Base-by-base conservation (phyloP, 2,329 filamentous ascomycete species). In the Tolypocladium endophyticum region DNA sequence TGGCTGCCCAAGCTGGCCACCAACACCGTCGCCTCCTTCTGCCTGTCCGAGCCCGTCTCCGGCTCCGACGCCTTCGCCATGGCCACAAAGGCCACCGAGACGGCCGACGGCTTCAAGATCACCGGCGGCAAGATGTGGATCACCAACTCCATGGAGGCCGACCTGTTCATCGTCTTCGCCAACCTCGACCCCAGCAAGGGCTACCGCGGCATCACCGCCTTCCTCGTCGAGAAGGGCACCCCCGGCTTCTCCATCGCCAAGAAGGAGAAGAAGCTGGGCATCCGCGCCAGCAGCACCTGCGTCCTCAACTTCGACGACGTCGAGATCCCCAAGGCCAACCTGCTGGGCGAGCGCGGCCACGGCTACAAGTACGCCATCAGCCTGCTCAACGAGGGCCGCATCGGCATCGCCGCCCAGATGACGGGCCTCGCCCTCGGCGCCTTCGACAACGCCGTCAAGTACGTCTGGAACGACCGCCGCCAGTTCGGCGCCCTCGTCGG, bases 221-320 rank as follows among this genome's bases (percentile, higher is more conserved):
- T 99, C 73, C 80, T 99, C 62, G 87, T 97, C 50, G 92, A 97
- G 77, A 97, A 96, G 80, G 87, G 81, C 69, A 89, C 85, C 56
- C 87, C 88, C 59, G 94, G 94, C 39, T 97, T 99, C 81, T 87
- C 85, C 62, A 95, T 99, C 70, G 92, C 94, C 47, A 99, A 99
- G 85, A 99, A 99, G 81, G 94, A 99, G 82, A 97, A 97, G 88
- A 99, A 99, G 81, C 87, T 99, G 56, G 94, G 94, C 61, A 99
- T 99, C 78, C 88, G 85, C 71, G 94, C 94, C 58, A 95, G 90
- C 77, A 95, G 90, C 78, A 99, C 94, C 38, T 99, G 94, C 76
- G 93, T 97, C 64, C 82, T 99, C 74, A 97, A 90, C 81, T 96
- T 99, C 68, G 94, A 99, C 76, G 94, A 99, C 69, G 92, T 97